A percentile compares a stretch with the other conserved stretches of the same genome.
Conservation (phyloP, 2,329 filamentous ascomycete genomes). For the Exophiala oligosperma region DNA sequence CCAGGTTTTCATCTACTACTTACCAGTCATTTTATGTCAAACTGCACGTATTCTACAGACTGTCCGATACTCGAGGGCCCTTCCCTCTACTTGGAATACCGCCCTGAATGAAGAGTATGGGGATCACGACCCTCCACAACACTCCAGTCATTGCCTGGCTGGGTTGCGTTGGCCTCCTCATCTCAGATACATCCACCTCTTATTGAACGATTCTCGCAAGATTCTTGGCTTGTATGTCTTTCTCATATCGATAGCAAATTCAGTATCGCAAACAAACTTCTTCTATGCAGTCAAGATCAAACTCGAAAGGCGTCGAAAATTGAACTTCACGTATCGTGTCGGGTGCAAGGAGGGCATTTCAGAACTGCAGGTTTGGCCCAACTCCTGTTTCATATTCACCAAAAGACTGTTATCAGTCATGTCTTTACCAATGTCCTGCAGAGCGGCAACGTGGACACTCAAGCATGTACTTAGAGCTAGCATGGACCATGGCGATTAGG, state of each 20-base stretch:
- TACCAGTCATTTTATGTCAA: constrained; percentile 27
- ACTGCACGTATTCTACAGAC: constrained; percentile 28
- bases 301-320: constrained; percentile 3
- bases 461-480: constrained; percentile 22
- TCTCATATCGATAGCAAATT: constrained; percentile 19
- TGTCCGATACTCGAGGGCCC: constrained; percentile 24
- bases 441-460: constrained; percentile 6
- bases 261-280: constrained; percentile 11
- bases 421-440: constrained; percentile 17
- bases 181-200: constrained; percentile 6
- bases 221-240: constrained; percentile 12
- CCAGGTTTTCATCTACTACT: constrained; percentile 21
- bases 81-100: constrained; percentile 32
- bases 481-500: constrained; percentile 19
- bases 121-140: constrained; percentile 12
- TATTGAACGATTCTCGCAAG: constrained; percentile 10
- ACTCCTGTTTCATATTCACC: constrained; percentile 15
- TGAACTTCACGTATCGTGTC: constrained; percentile 8
- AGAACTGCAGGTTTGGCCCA: constrained; percentile 15
- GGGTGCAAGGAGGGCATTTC: constrained; percentile 13
- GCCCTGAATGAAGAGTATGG: constrained; percentile 17
- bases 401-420: constrained; percentile 17
- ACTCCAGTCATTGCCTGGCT: constrained; percentile 19
- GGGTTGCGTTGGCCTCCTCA: constrained; percentile 20
- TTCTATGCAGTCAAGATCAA: neutral